These are phyloP conservation scores for Darksidea phi DNA, from an alignment of 495 filamentous ascomycete species.

Conservation along the genomic window DNA sequence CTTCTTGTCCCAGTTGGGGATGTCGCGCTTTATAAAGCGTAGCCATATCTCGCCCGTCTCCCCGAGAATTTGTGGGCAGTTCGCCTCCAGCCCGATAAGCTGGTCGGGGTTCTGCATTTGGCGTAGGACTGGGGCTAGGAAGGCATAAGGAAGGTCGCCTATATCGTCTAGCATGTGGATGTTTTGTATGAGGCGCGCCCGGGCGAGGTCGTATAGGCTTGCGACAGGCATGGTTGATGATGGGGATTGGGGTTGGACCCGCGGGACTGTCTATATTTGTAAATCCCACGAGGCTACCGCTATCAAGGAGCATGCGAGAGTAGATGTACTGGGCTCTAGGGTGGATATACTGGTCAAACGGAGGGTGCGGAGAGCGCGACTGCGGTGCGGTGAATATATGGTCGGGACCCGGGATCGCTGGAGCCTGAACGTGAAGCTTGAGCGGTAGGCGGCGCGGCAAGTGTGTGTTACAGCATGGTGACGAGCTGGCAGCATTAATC, in stretches of 20 bases:
- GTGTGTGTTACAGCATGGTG: too few relatives aligned
- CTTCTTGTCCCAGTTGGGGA: slow-evolving; percentile 59
- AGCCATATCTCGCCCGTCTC: slow-evolving; percentile 65
- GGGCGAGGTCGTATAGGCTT: slow-evolving; percentile 34
- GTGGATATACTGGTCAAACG: background rate
- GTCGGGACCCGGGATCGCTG: background rate
- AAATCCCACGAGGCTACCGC: too few relatives aligned
- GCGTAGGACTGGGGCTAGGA: slow-evolving; percentile 59
- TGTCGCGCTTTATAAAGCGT: slow-evolving; percentile 66
- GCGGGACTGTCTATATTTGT: slow-evolving; percentile 1
- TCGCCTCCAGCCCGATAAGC: slow-evolving; percentile 60
- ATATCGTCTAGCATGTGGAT: slow-evolving; percentile 54
- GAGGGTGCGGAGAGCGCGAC: background rate
- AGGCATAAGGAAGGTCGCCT: slow-evolving; percentile 61
- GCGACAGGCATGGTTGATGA: slow-evolving; percentile 30
- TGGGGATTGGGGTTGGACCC: background rate
- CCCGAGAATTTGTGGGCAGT: slow-evolving; percentile 63
- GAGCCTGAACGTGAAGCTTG: too few relatives aligned
- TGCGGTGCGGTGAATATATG: background rate
- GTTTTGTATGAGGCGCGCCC: slow-evolving; percentile 29
- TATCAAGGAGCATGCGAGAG: too few relatives aligned
- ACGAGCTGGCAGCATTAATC: too few relatives aligned
- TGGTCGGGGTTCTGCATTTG: slow-evolving; percentile 66
- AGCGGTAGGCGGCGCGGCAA: too few relatives aligned
- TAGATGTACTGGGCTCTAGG: too few relatives aligned